Evolutionary conservation across 208 protist species (phyloP).

Genomic region (Leishmania tropica): DNA sequence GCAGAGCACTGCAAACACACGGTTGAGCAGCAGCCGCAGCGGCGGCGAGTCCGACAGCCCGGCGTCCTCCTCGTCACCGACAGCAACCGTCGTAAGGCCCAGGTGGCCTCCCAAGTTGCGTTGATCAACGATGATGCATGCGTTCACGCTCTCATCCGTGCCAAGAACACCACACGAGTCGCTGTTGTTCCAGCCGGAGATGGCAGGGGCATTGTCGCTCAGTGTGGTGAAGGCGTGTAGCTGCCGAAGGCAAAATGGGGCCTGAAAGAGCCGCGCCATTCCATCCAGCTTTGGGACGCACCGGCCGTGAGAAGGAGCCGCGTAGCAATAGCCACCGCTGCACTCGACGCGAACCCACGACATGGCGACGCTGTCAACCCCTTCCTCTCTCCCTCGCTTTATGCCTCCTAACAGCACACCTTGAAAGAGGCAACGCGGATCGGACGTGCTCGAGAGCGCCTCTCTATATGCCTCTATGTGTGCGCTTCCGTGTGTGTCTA

Average conservation of each 20-base stretch:
- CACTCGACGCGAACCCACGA: slow-evolving; percentile 68
- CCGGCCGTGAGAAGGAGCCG: slow-evolving; percentile 58
- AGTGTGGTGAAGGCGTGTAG: slow-evolving; percentile 33
- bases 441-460: neutral
- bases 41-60: slow-evolving; percentile 3
- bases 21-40: slow-evolving; percentile 34
- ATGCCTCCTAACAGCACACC: neutral
- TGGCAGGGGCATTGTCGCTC: neutral
- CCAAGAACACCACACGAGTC: neutral
- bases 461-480: neutral
- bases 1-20: slow-evolving; percentile 30
- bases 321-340: slow-evolving; percentile 45
- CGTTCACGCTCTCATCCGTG: slow-evolving; percentile 13
- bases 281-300: slow-evolving; percentile 45
- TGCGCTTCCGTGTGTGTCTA: neutral
- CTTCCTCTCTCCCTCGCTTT: slow-evolving; percentile 1
- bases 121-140: slow-evolving; percentile 53
- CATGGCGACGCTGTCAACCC: slow-evolving; percentile 32
- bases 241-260: slow-evolving; percentile 17
- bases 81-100: slow-evolving; percentile 56
- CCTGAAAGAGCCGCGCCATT: slow-evolving; percentile 49
- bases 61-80: slow-evolving; percentile 36
- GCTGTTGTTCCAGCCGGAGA: neutral
- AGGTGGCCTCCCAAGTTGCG: slow-evolving; percentile 56
- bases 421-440: neutral